Base-by-base conservation (phyloP, 176 grass and related monocot genomes). In the Aechmea fasciata region DNA sequence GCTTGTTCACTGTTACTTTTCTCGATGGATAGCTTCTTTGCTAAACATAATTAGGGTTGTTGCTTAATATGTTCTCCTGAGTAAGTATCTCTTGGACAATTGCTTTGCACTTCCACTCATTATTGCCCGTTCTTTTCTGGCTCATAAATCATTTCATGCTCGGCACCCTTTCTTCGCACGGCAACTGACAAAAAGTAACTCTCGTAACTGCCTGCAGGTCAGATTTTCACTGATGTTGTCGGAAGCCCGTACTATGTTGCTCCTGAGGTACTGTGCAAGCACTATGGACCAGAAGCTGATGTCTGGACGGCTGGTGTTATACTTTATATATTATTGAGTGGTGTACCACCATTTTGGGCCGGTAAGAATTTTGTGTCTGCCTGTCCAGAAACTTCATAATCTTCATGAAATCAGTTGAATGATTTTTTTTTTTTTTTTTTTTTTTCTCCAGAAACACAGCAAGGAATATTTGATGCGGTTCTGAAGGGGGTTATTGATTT, bases 391-490 rank as follows among this genome's bases (percentile, higher is more conserved):
- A 9, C 55, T 11, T 61, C 17, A 22, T 61, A 61, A 61, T 18
- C 9, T 20, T 22, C 17, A 61, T 61, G 20, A 10, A 17, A 61
- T 61, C 9, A 18, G 55, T 9, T 18, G 20, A 61, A 9, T 19
- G 15, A n/a, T 18, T 22, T 61, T 11, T 69, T 29, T 11, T 20
- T 14, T 73, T n/a, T n/a, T 11, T 22, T n/a, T 12, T 48, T 11
- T 71, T 11, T 10, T 20, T 49, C 11, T 73, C 33, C 71, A 73
- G 71, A 73, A 73, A 73, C 71, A 49, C 71, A 73, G 9, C 75
- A 99, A 88, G 95, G 95, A 74, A 99, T 99, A 88, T 99, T 99
- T 70, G 95, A 99, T 87, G 95, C 95, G 64, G 90, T 99, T 80
- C 63, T 99, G 72, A 94, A 94, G 77, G 90, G 90, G 55, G 72